A percentile compares a stretch with the other conserved stretches of the same genome.
phyloP scores from a whole-genome alignment of 352 stramenopile species.

The Phytophthora palmivora region DNA sequence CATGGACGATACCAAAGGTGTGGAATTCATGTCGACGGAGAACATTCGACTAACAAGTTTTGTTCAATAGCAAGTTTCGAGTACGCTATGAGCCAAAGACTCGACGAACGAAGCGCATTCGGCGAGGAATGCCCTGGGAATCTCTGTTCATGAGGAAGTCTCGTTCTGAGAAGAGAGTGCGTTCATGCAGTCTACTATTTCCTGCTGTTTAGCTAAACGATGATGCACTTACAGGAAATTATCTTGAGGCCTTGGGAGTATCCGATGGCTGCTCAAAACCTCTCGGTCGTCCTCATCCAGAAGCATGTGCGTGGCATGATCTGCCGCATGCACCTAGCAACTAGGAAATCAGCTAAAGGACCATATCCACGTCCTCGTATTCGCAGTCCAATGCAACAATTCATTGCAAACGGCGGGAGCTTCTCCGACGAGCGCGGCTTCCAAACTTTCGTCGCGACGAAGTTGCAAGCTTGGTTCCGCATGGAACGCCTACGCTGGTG shows the following conservation, averaged over 20 bases:
- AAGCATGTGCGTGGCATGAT: constrained; percentile 75
- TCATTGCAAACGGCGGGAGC: constrained; percentile 54
- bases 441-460: constrained; percentile 59
- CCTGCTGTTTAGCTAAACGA: background rate
- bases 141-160: constrained; percentile 87
- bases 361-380: constrained; percentile 10
- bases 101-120: constrained; percentile 38
- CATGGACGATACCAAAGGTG: constrained; percentile 68
- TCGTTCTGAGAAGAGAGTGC: constrained; percentile 63
- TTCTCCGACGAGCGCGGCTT: constrained; percentile 71
- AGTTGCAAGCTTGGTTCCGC: constrained; percentile 79
- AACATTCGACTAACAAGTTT: background rate
- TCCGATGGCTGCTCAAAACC: constrained; percentile 83
- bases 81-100: constrained; percentile 60
- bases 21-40: background rate
- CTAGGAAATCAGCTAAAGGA: constrained; percentile 1
- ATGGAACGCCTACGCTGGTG: constrained; percentile 54
- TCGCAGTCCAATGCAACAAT: constrained; percentile 75
- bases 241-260: constrained; percentile 77
- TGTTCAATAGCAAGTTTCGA: constrained; percentile 58
- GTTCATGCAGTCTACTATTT: constrained; percentile 1
- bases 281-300: constrained; percentile 82
- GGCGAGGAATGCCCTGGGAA: constrained; percentile 54
- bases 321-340: constrained; percentile 35
- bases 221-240: constrained; percentile 48